Evolutionary conservation across 2,329 filamentous ascomycete species (phyloP).

Genomic region (Sclerotiophoma versabilis): DNA sequence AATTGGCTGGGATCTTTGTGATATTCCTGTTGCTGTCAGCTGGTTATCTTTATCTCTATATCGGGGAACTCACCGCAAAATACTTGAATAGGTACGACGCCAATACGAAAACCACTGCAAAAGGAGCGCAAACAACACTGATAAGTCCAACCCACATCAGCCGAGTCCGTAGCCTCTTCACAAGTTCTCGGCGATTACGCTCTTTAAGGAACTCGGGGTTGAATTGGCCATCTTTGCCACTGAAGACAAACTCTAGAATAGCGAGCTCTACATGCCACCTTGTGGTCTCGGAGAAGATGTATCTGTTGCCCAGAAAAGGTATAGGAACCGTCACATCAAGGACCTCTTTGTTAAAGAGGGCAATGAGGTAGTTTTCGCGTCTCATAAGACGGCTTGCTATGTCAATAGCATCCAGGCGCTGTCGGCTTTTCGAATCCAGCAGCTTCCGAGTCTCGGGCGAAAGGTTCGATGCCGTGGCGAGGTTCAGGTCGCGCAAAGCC

Average conservation of each 20-base stretch:
- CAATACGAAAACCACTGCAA: conserved; percentile 84
- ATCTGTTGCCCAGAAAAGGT: conserved; percentile 79
- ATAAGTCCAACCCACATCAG: conserved; percentile 85
- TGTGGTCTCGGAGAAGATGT: conserved; percentile 86
- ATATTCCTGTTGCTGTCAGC: conserved; percentile 71
- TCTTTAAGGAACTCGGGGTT: conserved; percentile 85
- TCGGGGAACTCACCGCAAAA: conserved; percentile 72
- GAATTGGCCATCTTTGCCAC: conserved; percentile 80
- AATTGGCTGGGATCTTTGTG: conserved; percentile 90
- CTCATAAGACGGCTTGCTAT: conserved; percentile 98
- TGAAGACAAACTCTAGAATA: conserved; percentile 93
- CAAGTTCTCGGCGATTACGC: conserved; percentile 78
- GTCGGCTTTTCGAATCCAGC: conserved; percentile 85
- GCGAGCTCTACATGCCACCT: conserved; percentile 92
- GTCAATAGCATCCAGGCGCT: conserved; percentile 93
- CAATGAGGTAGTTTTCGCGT: conserved; percentile 95
- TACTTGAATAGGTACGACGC: conserved; percentile 94
- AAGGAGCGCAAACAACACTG: conserved; percentile 85
- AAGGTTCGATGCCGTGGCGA: conserved; percentile 74
- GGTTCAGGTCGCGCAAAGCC: conserved; percentile 81
- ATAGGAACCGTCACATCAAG: conserved; percentile 85
- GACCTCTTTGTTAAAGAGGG: conserved; percentile 96
- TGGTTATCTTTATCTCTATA: conserved; percentile 69
- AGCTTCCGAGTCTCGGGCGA: conserved; percentile 66
- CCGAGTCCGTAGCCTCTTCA: conserved; percentile 76